Evolutionary conservation across 2,329 filamentous ascomycete genomes (phyloP), one percentile per base, ranked within the genome.

Genomic region (Pseudogymnoascus sp.): DNA sequence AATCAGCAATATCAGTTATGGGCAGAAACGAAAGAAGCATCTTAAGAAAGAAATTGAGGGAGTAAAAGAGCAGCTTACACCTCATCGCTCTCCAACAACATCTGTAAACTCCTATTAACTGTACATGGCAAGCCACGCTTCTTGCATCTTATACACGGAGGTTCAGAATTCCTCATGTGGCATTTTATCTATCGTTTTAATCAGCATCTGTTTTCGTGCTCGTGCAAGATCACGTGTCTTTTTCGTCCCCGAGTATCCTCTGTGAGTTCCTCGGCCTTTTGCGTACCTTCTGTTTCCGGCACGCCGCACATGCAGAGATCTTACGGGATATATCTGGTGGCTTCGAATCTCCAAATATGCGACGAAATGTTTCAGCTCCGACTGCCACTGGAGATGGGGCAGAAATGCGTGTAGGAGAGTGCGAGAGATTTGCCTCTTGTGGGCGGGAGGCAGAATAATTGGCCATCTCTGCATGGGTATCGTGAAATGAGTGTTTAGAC

Each of bases 71-170:
- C 13, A 40, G 54, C 67, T 65, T 64, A 72, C 68, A 67, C 67
- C 21, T 69, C 71, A 66, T 77, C 75, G 39, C 71, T 70, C 61
- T 77, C 74, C 24, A 77, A 65, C 37, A 77, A 66, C 70, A 75
- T 77, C 62, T 77, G 74, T 33, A 77, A 62, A 63, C 72, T 75
- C 40, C 74, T 69, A 62, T 76, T 76, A 24, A 77, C 74, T 0
- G 72, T 73, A 58, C 75, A 77, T 5, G 73, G 68, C 11, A 77
- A 62, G 31, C 73, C 73, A 50, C 74, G 68, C 61, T 74, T 75
- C 65, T 72, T 73, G 67, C 75, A 77, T 35, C 75, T 66, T 2
- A 70, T 69, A 65, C 75, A 77, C 4, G 74, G 75, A 11, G 72
- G 68, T 40, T 74, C 68, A 5, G 69, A 69, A 60, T 73, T 70